These are phyloP conservation scores for Halophytophthora batemanensis DNA, from an alignment of 352 stramenopile species.

Conservation along the genomic window DNA sequence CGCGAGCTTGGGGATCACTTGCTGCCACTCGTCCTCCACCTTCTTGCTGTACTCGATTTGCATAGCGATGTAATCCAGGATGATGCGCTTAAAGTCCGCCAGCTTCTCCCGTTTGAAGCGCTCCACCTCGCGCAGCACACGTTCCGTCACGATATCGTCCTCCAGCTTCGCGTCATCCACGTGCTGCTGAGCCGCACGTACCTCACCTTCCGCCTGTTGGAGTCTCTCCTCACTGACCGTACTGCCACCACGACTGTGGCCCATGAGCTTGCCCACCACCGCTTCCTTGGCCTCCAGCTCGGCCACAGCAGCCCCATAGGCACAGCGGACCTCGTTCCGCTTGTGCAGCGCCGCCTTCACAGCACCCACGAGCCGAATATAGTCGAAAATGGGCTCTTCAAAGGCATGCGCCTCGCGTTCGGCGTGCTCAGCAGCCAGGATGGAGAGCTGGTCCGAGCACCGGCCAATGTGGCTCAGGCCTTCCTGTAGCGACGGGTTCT, in stretches of 20 bases:
- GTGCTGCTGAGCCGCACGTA: slow-evolving; percentile 77
- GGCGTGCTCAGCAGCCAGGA: slow-evolving; percentile 90
- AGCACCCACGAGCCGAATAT: slow-evolving; percentile 94
- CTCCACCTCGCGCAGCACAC: slow-evolving; percentile 96
- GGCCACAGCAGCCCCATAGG: slow-evolving; percentile 82
- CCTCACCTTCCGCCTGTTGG: slow-evolving; percentile 82
- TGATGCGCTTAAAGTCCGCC: slow-evolving; percentile 93
- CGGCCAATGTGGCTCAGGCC: slow-evolving; percentile 91
- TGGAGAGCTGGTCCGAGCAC: slow-evolving; percentile 90
- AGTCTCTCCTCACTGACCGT: slow-evolving; percentile 68
- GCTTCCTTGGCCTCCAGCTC: slow-evolving; percentile 87
- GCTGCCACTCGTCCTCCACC: slow-evolving; percentile 80
- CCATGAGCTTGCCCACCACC: slow-evolving; percentile 57
- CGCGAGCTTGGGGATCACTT: slow-evolving; percentile 69
- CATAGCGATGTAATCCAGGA: slow-evolving; percentile 96
- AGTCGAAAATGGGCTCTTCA: slow-evolving; percentile 95
- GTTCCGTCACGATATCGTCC: slow-evolving; percentile 92
- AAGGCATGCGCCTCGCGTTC: slow-evolving; percentile 92
- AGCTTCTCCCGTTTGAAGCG: slow-evolving; percentile 95
- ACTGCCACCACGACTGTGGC: slow-evolving; percentile 49
- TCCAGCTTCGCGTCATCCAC: slow-evolving; percentile 90
- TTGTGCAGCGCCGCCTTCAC: slow-evolving; percentile 93
- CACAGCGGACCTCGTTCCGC: slow-evolving; percentile 89
- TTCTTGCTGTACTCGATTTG: slow-evolving; percentile 97
- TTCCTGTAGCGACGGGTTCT: slow-evolving; percentile 90